Evolutionary conservation across 108 stramenopile species (phyloP).

Genomic region (Cyclotella atomus): DNA sequence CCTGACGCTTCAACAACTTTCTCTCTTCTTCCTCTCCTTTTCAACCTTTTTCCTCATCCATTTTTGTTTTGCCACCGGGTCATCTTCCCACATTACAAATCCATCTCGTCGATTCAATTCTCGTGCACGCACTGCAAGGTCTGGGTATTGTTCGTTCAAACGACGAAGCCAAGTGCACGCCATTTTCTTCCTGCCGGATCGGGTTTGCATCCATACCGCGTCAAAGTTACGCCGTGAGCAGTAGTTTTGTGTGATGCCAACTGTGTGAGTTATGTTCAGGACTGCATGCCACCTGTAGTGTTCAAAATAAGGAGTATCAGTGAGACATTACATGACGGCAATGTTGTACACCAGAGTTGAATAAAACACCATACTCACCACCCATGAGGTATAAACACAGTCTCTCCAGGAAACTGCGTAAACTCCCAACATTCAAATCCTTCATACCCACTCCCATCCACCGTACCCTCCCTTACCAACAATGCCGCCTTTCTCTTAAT

Average conservation of each 20-base stretch:
- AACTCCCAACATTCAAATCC: slow-evolving; percentile 92
- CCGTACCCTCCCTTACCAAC: not conserved
- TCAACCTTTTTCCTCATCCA: slow-evolving; percentile 49
- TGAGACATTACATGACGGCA: too few species aligned
- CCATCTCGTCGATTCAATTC: slow-evolving; percentile 81
- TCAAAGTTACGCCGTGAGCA: slow-evolving; percentile 94
- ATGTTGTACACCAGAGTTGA: too few species aligned
- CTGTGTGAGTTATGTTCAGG: slow-evolving; percentile 93
- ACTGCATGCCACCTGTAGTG: slow-evolving; percentile 92
- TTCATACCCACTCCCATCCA: slow-evolving; percentile 46
- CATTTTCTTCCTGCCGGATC: slow-evolving; percentile 94
- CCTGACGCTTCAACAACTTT: slow-evolving; percentile 27
- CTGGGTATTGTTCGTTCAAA: slow-evolving; percentile 69
- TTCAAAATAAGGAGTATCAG: too few species aligned
- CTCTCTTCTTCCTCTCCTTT: slow-evolving; percentile 47
- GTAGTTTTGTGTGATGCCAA: slow-evolving; percentile 98
- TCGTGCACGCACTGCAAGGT: slow-evolving; percentile 79
- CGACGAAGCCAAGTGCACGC: slow-evolving; percentile 88
- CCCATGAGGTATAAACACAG: slow-evolving; percentile 94
- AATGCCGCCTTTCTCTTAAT: slow-evolving; percentile 80
- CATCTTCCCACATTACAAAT: slow-evolving; percentile 91
- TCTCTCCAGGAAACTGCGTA: slow-evolving; percentile 97
- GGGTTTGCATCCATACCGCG: slow-evolving; percentile 89
- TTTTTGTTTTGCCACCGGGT: slow-evolving; percentile 46
- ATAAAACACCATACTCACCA: slow-evolving; percentile 54